Conservation (phyloP, 78 protist genomes). For the Thecamonas trahens region DNA sequence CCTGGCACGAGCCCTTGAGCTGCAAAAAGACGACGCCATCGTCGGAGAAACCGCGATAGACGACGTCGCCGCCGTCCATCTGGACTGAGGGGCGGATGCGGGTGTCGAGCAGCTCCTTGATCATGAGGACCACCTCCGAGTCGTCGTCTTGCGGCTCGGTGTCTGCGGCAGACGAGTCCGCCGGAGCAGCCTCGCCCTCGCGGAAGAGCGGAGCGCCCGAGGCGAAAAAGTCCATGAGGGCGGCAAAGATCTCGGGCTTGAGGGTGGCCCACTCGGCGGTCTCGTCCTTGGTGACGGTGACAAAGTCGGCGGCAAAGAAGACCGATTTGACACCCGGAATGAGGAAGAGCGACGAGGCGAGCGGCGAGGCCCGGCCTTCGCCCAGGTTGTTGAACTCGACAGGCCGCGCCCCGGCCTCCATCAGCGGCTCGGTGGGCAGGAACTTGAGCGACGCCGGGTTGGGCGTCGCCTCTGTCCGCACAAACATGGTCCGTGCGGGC, state of each 20-base stretch:
- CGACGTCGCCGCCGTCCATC: constrained; percentile 77
- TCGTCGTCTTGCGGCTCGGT: constrained; percentile 9
- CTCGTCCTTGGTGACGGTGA: constrained; percentile 52
- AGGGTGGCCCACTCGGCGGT: constrained; percentile 31
- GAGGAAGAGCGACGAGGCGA: constrained; percentile 35
- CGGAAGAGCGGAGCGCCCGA: constrained; percentile 16
- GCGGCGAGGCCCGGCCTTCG: constrained; percentile 29
- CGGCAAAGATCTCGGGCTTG: constrained; percentile 30
- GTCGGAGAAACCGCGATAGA: neutral
- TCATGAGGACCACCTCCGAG: constrained; percentile 38
- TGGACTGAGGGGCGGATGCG: constrained; percentile 70
- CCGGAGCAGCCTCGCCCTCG: constrained; percentile 1
- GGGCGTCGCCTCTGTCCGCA: constrained; percentile 48
- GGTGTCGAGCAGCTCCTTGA: constrained; percentile 69
- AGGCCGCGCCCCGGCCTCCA: neutral
- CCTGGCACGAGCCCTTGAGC: constrained; percentile 27
- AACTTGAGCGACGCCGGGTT: constrained; percentile 38
- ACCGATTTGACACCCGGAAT: constrained; percentile 39
- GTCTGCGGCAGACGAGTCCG: constrained; percentile 1
- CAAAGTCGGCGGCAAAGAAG: constrained; percentile 35
- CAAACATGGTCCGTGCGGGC: constrained; percentile 39
- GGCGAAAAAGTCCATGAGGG: constrained; percentile 42
- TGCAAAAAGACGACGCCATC: neutral
- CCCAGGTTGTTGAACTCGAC: neutral
- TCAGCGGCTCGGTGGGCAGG: neutral